Percentiles rank a stretch among this genome's conserved stretches.
Conservation (phyloP, 352 stramenopile genomes). For the Globisporangium megalacanthum region DNA sequence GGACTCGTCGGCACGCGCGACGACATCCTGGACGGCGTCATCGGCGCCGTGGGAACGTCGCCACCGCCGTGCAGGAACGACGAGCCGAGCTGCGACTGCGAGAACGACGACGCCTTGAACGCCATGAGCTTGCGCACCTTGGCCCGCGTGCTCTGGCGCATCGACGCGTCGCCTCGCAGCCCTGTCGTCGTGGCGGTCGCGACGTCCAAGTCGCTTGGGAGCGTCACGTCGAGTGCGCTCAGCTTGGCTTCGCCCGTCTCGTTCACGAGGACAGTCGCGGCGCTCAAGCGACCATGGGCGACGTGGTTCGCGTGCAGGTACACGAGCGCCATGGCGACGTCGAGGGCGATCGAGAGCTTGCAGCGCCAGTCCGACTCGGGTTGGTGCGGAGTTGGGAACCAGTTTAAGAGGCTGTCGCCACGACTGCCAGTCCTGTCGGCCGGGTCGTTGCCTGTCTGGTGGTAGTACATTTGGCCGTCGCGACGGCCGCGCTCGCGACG, state of each 20-base stretch:
- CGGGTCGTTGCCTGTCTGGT: slow-evolving; percentile 13
- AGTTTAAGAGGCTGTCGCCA: slow-evolving; percentile 48
- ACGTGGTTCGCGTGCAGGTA: slow-evolving; percentile 66
- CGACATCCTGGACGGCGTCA: neutral
- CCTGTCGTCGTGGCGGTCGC: too few species aligned
- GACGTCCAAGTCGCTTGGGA: slow-evolving; percentile 19
- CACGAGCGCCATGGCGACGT: slow-evolving; percentile 74
- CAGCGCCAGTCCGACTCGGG: slow-evolving; percentile 50
- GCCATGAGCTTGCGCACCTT: slow-evolving; percentile 27
- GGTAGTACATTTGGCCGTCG: slow-evolving; percentile 46
- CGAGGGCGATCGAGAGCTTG: slow-evolving; percentile 73
- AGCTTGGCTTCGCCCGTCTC: slow-evolving; percentile 73
- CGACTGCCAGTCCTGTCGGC: slow-evolving; percentile 18
- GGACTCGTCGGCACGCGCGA: neutral
- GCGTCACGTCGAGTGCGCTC: slow-evolving; percentile 55
- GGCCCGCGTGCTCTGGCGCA: slow-evolving; percentile 32
- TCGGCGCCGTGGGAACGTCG: too few species aligned
- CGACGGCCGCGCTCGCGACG: slow-evolving; percentile 45
- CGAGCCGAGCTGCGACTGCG: slow-evolving; percentile 15
- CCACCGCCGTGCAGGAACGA: slow-evolving; percentile 12
- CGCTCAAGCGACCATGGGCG: slow-evolving; percentile 51
- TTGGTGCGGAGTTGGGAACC: slow-evolving; percentile 26
- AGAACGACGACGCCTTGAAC: slow-evolving; percentile 25
- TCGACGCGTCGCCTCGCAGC: slow-evolving; percentile 22
- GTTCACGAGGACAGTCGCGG: slow-evolving; percentile 68